Base-by-base conservation (phyloP, 2,329 filamentous ascomycete species). In the Fusarium nurragi region DNA sequence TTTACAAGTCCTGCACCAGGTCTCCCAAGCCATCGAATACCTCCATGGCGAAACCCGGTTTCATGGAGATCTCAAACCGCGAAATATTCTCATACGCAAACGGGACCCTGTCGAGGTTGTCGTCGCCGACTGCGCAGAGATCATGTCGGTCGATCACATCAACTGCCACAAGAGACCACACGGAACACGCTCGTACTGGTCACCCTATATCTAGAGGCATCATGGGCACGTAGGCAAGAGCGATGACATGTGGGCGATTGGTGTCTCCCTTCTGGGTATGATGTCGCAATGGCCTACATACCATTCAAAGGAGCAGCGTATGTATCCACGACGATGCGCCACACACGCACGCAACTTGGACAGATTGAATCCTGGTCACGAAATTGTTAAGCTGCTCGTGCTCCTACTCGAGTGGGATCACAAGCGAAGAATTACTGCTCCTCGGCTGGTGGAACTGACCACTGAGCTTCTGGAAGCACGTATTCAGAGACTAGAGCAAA, bases 211-310 rank as follows among this genome's bases (percentile, higher is more conserved):
- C n/a, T 59, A 61, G 23, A 55, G 50, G 18, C 16, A 51, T 11
- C 37, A 53, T 7, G 43, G 53, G 16, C 68, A 74, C 36, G 36
- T 28, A 6, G 74, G 74, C 1, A 58, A 60, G 13, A 65, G 63
- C 8, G 75, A 77, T 34, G 75, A 77, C n/a, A 66, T 77, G 6
- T 77, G 75, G 75, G 75, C 75, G 6, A 56, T 77, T 8, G 75
- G 75, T 0, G 56, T 77, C 16, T 70, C 73, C 4, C 40, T 74
- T 19, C 65, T 77, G 13, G 70, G 65, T 2, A 73, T 76, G 74
- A 60, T 75, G 48, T 64, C 50, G 10, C 75, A 75, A 57, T 67
- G 52, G 67, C 75, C 75, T 13, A 41, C 14, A 30, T 52, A 70
- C 7, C 46, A 48, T 6, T 54, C 51, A 4, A 57, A 65, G 18